Evolutionary conservation across 1,284 basidiomycete species (phyloP).

Genomic region (Apiotrichum sp.): DNA sequence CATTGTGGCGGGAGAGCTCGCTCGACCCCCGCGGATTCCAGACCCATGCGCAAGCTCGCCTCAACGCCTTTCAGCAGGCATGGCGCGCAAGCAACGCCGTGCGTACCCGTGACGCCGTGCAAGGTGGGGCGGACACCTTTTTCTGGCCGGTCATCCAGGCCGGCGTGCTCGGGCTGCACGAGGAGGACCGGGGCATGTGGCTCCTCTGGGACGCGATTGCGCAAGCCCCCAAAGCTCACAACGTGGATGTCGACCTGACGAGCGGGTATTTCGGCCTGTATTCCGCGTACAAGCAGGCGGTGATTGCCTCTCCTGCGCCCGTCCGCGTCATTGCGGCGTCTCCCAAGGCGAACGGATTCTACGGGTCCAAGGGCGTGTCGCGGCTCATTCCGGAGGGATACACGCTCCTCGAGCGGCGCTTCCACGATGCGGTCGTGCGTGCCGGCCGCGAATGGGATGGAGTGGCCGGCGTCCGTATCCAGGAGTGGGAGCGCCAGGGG

Average conservation of each 20-base stretch:
- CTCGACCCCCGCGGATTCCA: slow-evolving; percentile 37
- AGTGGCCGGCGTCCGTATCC: slow-evolving; percentile 58
- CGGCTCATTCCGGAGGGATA: slow-evolving; percentile 93
- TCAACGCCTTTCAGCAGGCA: slow-evolving; percentile 44
- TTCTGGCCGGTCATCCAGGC: slow-evolving; percentile 78
- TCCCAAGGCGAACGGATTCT: slow-evolving; percentile 94
- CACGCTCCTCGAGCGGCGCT: slow-evolving; percentile 76
- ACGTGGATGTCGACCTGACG: slow-evolving; percentile 59
- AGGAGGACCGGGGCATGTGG: slow-evolving; percentile 66
- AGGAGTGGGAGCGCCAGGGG: slow-evolving; percentile 79
- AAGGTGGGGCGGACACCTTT: slow-evolving; percentile 50
- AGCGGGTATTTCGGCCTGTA: slow-evolving; percentile 93
- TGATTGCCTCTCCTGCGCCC: slow-evolving; percentile 57
- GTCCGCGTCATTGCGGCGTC: slow-evolving; percentile 77
- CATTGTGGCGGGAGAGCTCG: slow-evolving; percentile 13
- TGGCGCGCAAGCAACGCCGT: slow-evolving; percentile 38
- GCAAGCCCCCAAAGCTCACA: slow-evolving; percentile 3
- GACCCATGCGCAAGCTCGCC: slow-evolving; percentile 38
- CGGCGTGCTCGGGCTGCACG: slow-evolving; percentile 71
- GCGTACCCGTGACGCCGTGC: slow-evolving; percentile 32
- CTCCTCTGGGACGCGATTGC: slow-evolving; percentile 39
- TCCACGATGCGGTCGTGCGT: slow-evolving; percentile 62
- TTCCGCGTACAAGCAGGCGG: slow-evolving; percentile 67
- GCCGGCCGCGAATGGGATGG: slow-evolving; percentile 53
- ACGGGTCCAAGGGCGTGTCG: slow-evolving; percentile 78